These are phyloP conservation scores for Lentinus polychrous DNA, from an alignment of 1,284 basidiomycete species.

Conservation along the genomic window DNA sequence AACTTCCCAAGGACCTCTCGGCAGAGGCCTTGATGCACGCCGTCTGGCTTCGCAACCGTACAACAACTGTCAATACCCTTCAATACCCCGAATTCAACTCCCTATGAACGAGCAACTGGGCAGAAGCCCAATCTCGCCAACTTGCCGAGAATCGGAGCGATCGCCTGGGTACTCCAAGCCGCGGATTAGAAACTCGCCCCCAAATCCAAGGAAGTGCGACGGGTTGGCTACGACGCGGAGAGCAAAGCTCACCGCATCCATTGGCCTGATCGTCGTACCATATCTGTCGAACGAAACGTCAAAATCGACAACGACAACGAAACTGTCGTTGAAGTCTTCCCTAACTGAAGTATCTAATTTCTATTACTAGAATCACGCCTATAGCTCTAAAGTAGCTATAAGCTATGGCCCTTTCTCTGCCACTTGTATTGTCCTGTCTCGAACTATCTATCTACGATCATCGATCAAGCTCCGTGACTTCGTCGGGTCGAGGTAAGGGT, in stretches of 20 bases:
- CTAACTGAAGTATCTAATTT: background rate
- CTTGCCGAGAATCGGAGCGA: background rate
- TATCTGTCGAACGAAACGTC: constrained; percentile 9
- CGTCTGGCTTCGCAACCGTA: constrained; percentile 9
- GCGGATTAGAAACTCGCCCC: constrained; percentile 14
- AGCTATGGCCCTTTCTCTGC: background rate
- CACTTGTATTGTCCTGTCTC: background rate
- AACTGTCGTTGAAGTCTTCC: background rate
- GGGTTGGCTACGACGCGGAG: constrained; percentile 9
- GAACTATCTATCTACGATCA: too few species aligned
- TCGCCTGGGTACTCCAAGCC: background rate
- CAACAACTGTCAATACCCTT: too few species aligned
- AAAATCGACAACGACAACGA: too few species aligned
- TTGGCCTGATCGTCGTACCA: constrained; percentile 8
- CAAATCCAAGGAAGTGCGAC: constrained; percentile 13
- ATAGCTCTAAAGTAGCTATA: background rate
- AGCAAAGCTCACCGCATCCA: constrained; percentile 13
- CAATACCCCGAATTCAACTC: background rate
- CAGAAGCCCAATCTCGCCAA: background rate
- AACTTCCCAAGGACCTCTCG: constrained; percentile 20
- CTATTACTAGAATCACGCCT: background rate
- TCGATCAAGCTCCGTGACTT: too few species aligned
- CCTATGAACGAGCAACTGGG: background rate
- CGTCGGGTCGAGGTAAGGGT: background rate
- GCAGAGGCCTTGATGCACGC: constrained; percentile 17